Base-by-base conservation (phyloP, 2,329 filamentous ascomycete species). In the Fusarium sp. region DNA sequence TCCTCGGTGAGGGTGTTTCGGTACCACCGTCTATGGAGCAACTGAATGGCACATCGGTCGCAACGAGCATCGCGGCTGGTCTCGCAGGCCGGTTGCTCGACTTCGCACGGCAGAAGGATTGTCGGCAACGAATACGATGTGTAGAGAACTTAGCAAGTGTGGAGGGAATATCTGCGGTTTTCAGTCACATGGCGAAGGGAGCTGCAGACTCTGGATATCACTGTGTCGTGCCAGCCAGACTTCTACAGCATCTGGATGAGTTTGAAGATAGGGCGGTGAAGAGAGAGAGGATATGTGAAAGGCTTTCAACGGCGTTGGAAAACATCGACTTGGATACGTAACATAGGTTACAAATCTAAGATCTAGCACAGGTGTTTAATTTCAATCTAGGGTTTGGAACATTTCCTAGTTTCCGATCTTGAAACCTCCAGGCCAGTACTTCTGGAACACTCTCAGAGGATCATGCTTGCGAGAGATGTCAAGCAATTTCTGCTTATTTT, bases 391-490 rank as follows among this genome's bases (percentile, higher is more conserved):
- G 4, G 20, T 20, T 20, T 20, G 20, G 20, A 20, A 20, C 20
- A 20, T 20, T 2, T 20, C 20, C 16, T 18, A 68, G 1, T 20
- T 2, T 5, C 69, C 61, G 2, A 69, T 51, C 28, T 71, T 71
- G 1, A 71, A 71, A 3, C 67, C 68, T 0, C 67, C 67, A 0
- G 59, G 67, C 68, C 67, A 71, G 9, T 51, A 47, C 20, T 56
- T 65, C 10, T 71, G 59, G 5, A 71, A 68, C 1, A 42, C 14
- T 10, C 68, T 32, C 21, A 58, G 12, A 2, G 51, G 53, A 28
- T 71, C 67, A 20, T 71, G 71, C 42, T 59, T 62, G 7, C 67
- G 63, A 14, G 67, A 68, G 3, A 65, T 68, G 0, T 40, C 12
- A 4, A 71, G 63, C 0, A 71, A 28, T 6, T 45, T 59, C n/a